phyloP scores from a whole-genome alignment of 306 rosid genomes.

The Cicer judaicum region DNA sequence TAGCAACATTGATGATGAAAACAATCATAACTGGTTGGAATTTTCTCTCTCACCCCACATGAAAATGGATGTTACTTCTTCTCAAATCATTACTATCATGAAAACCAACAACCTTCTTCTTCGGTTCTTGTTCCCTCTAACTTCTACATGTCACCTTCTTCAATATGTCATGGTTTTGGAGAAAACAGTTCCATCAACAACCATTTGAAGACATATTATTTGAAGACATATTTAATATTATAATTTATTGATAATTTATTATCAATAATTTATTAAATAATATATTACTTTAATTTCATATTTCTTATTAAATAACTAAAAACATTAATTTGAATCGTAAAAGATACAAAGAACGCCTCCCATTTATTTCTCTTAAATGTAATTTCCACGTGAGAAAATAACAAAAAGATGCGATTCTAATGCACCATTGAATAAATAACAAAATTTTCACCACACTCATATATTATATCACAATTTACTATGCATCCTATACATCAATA shows the following conservation, averaged over 20 bases:
- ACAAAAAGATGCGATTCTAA: background rate
- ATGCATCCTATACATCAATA: no score
- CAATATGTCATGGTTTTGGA: constrained; percentile 57
- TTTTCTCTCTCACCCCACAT: constrained; percentile 92
- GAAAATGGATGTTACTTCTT: constrained; percentile 96
- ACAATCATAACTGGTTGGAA: constrained; percentile 77
- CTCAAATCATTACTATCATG: constrained; percentile 46
- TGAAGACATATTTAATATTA: no score
- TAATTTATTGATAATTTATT: no score
- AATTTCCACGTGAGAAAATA: background rate
- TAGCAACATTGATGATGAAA: constrained; percentile 46
- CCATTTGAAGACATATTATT: no score
- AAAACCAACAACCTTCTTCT: constrained; percentile 35
- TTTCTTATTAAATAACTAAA: no score
- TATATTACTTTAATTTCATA: no score
- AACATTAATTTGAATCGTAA: no score
- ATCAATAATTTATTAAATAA: no score
- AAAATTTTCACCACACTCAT: no score
- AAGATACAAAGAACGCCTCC: background rate
- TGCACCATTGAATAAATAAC: no score
- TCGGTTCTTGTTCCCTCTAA: constrained; percentile 46
- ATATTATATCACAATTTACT: no score
- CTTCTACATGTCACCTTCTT: constrained; percentile 58
- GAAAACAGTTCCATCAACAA: constrained; percentile 52
- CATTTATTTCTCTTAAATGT: background rate